These are phyloP conservation scores for Trifolium repens DNA, from an alignment of 306 rosid genomes.

Conservation along the genomic window DNA sequence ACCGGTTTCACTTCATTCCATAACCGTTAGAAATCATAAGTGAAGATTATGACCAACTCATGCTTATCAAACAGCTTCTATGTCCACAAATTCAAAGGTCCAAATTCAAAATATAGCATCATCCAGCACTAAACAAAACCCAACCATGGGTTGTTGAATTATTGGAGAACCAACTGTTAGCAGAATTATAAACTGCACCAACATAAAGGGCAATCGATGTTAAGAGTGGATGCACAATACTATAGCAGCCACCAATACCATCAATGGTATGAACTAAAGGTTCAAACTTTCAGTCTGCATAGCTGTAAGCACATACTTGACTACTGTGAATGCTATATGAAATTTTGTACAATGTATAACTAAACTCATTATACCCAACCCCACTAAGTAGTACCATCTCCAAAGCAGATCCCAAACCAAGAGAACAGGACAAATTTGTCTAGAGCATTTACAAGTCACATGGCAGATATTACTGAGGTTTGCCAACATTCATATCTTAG, in stretches of 20 bases:
- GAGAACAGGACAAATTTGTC: constrained; percentile 29
- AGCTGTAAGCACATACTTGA: constrained; percentile 40
- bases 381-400: constrained; percentile 43
- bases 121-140: constrained; percentile 31
- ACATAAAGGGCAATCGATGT: constrained; percentile 36
- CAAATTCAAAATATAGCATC: constrained; percentile 36
- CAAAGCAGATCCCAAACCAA: constrained; percentile 34
- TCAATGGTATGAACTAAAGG: constrained; percentile 40
- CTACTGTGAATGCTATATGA: constrained; percentile 31
- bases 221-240: constrained; percentile 35
- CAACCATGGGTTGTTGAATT: constrained; percentile 40
- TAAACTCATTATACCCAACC: constrained; percentile 41
- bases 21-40: constrained; percentile 29
- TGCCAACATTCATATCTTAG: constrained; percentile 40
- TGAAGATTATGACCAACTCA: constrained; percentile 39
- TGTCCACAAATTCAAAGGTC: constrained; percentile 33
- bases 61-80: constrained; percentile 39
- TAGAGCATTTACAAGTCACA: constrained; percentile 25
- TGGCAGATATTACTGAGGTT: constrained; percentile 37
- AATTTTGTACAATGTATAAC: constrained; percentile 37
- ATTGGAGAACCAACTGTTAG: constrained; percentile 38
- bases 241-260: constrained; percentile 40
- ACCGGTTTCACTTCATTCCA: constrained; percentile 38
- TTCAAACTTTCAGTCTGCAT: constrained; percentile 45
- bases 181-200: constrained; percentile 43